Percentiles rank a stretch among this genome's conserved stretches.
phyloP scores from a whole-genome alignment of 495 filamentous ascomycete species.

The Tuber indicum region DNA sequence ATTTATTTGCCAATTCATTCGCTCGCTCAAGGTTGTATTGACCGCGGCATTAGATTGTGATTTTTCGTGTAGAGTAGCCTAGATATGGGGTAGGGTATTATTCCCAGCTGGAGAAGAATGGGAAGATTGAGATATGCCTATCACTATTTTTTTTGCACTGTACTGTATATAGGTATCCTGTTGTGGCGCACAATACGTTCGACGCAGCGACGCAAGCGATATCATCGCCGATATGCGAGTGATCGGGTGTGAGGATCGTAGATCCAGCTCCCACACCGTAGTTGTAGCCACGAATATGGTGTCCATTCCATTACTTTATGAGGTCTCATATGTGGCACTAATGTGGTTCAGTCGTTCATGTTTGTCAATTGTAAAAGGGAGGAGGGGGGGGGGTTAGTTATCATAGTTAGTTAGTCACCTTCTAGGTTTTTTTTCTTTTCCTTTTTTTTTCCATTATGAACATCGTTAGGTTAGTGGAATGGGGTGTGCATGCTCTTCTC shows the following conservation, averaged over 20 bases:
- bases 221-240: not conserved
- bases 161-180: not conserved
- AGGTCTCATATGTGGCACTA: not conserved
- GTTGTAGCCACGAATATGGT: not conserved
- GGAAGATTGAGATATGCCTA: not conserved
- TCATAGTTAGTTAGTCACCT: too few species aligned
- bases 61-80: not conserved
- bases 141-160: not conserved
- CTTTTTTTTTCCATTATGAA: too few species aligned
- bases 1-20: not conserved
- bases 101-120: not conserved
- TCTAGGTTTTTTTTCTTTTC: too few species aligned
- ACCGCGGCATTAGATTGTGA: not conserved
- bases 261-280: not conserved
- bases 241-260: not conserved
- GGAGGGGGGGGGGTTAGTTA: too few species aligned
- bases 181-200: not conserved
- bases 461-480: too few species aligned
- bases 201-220: not conserved
- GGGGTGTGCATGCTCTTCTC: too few species aligned
- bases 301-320: not conserved
- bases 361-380: not conserved
- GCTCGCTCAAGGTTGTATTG: not conserved
- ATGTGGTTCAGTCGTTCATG: not conserved
- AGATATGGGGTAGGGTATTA: not conserved